phyloP scores from a whole-genome alignment of 2,329 filamentous ascomycete species.

The Fusarium albidum region DNA sequence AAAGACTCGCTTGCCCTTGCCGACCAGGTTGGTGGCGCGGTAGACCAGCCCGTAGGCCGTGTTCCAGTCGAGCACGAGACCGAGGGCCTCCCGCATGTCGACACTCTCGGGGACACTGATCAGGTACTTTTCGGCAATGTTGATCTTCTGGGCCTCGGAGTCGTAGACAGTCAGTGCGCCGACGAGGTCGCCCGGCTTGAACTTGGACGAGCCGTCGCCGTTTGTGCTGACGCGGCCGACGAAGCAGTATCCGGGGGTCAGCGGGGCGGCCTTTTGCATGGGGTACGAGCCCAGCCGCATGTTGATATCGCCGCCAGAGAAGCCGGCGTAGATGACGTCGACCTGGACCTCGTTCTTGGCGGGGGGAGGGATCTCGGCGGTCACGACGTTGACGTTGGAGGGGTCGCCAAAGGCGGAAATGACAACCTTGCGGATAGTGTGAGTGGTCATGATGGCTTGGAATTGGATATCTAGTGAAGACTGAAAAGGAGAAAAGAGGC shows the following conservation, averaged over 20 bases:
- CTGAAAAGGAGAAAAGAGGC: background rate
- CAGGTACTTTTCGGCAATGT: constrained; percentile 56
- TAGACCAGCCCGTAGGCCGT: constrained; percentile 51
- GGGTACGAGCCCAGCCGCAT: constrained; percentile 60
- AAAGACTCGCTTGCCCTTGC: constrained; percentile 56
- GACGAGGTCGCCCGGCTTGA: constrained; percentile 46
- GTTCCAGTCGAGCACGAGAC: constrained; percentile 56
- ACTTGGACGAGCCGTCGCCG: constrained; percentile 46
- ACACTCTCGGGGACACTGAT: constrained; percentile 51
- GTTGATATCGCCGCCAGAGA: constrained; percentile 57
- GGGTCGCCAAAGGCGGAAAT: constrained; percentile 53
- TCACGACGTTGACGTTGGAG: constrained; percentile 47
- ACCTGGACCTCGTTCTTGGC: constrained; percentile 55
- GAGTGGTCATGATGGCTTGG: constrained; percentile 31
- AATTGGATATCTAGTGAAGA: background rate
- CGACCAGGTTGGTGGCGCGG: constrained; percentile 48
- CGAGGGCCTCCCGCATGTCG: constrained; percentile 51
- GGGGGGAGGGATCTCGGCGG: constrained; percentile 48
- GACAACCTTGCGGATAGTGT: constrained; percentile 54
- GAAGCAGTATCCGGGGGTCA: constrained; percentile 59
- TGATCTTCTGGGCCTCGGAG: constrained; percentile 54
- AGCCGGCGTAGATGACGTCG: constrained; percentile 56
- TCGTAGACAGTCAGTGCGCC: constrained; percentile 50
- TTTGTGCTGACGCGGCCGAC: constrained; percentile 51
- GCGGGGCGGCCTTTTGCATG: constrained; percentile 52